Evolutionary conservation across 148 eudicot species (phyloP), one percentile per base, ranked within the genome.

Genomic region (Bassia scoparia): DNA sequence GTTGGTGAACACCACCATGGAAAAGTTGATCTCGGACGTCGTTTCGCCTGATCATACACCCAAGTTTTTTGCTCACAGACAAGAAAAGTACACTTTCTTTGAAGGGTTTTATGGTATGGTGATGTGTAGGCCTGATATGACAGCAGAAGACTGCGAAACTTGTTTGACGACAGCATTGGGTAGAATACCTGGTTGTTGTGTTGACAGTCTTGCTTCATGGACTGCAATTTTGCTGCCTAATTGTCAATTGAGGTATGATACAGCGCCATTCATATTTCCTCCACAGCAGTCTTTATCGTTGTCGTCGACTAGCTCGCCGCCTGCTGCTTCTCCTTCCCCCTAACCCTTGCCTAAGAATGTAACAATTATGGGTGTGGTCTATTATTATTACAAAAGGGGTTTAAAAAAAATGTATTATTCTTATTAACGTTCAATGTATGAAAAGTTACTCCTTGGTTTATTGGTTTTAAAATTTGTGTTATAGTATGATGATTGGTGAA

Each of bases 241-340:
- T 41, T 41, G 46, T 8, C 46, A 41, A 14, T 41, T 41, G 12
- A 41, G 46, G 46, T 41, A 64, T 65, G 77, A 65, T 65, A 74
- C 70, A 2, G 70, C 77, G 3, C 77, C 52, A 20, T 74, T 74
- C n/a, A 50, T 64, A 0, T 54, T 67, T 30, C 31, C 44, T 18
- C 23, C 68, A n/a, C 49, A 2, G 24, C 9, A 11, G 43, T 37
- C 27, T 0, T 24, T 17, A 1, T 14, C 37, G 18, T 44, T 10
- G 11, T 8, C 16, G 12, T 18, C 30, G 20, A 20, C 63, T 4
- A 0, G 7, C 16, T 8, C 23, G 29, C 24, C 41, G 7, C 43
- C 20, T 1, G 1, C 65, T 35, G 3, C 53, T 58, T 7, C 38
- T 59, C 24, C n/a, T 35, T 26, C 62, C 5, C 18, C 54, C 21